phyloP scores from a whole-genome alignment of 768 basidiomycete species.

The Pleurotus pulmonarius region DNA sequence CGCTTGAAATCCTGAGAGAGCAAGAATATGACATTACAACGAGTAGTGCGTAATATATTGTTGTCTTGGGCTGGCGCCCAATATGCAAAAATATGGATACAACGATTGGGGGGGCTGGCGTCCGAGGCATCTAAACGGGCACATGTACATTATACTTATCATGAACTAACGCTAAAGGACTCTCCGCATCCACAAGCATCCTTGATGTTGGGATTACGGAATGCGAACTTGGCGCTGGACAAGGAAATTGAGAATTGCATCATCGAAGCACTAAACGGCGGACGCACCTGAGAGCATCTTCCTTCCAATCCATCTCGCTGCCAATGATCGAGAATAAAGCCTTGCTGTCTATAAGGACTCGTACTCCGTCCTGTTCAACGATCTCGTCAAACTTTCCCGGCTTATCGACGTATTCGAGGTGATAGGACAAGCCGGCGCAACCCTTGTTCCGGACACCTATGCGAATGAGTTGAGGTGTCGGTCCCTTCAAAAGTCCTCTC shows the following conservation, averaged over 20 bases:
- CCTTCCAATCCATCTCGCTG: slow-evolving; percentile 98
- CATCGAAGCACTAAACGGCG: slow-evolving; percentile 6
- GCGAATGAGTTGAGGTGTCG: slow-evolving; percentile 88
- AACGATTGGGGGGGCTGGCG: not conserved
- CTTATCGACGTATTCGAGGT: slow-evolving; percentile 91
- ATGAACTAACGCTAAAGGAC: slow-evolving; percentile 70
- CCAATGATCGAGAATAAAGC: slow-evolving; percentile 98
- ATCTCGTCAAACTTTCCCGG: slow-evolving; percentile 93
- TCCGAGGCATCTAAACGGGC: not conserved
- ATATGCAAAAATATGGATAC: not conserved
- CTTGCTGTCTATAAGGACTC: slow-evolving; percentile 92
- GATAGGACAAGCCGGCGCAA: slow-evolving; percentile 84
- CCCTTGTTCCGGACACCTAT: slow-evolving; percentile 97
- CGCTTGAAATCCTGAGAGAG: too few relatives aligned
- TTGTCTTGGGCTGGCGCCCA: not conserved
- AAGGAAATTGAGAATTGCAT: not conserved
- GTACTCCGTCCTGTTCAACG: slow-evolving; percentile 92
- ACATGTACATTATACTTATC: slow-evolving; percentile 12
- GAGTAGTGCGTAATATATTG: too few relatives aligned
- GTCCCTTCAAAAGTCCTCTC: slow-evolving; percentile 67
- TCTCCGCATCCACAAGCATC: slow-evolving; percentile 96
- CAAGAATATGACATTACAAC: too few relatives aligned
- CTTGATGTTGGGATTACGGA: slow-evolving; percentile 91
- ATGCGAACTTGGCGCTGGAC: slow-evolving; percentile 71
- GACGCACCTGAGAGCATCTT: slow-evolving; percentile 81